Conservation (phyloP, 2,329 filamentous ascomycete species). For the Emergomyces orientalis region DNA sequence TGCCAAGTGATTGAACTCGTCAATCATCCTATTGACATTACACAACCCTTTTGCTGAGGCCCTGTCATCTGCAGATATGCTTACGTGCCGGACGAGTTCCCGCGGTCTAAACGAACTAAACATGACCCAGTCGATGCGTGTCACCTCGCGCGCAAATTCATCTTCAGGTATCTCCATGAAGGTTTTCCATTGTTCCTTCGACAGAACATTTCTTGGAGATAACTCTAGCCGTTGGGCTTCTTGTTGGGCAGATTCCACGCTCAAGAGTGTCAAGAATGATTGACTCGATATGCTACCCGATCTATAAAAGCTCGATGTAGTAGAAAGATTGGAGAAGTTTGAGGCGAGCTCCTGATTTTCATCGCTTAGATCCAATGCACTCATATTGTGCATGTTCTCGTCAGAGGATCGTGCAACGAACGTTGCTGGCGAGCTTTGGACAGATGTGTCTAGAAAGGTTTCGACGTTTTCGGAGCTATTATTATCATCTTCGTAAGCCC, state of each 20-base stretch:
- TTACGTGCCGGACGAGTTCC: conserved; percentile 87
- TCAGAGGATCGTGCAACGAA: conserved; percentile 24
- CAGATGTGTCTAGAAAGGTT: conserved; percentile 33
- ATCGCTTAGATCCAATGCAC: conserved; percentile 31
- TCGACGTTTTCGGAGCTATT: conserved; percentile 34
- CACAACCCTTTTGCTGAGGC: conserved; percentile 60
- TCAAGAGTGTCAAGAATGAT: conserved; percentile 33
- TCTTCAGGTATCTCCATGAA: conserved; percentile 83
- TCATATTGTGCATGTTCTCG: conserved; percentile 32
- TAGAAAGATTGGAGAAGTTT: conserved; percentile 33
- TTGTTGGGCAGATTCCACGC: conserved; percentile 63
- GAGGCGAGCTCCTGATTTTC: conserved; percentile 31
- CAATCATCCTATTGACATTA: conserved; percentile 90
- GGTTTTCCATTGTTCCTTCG: conserved; percentile 78
- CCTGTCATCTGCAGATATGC: conserved; percentile 48
- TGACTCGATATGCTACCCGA: conserved; percentile 34
- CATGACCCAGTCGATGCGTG: conserved; percentile 96
- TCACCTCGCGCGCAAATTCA: conserved; percentile 81
- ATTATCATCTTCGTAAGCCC: conserved; percentile 73
- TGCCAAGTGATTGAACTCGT: conserved; percentile 79
- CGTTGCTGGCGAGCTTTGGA: conserved; percentile 32
- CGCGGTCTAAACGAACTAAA: conserved; percentile 90
- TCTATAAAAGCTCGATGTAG: conserved; percentile 31
- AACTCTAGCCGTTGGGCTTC: conserved; percentile 66
- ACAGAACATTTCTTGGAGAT: conserved; percentile 58